Conservation (phyloP, 805 yeast species). For the Saccharomyces eubayanus region DNA sequence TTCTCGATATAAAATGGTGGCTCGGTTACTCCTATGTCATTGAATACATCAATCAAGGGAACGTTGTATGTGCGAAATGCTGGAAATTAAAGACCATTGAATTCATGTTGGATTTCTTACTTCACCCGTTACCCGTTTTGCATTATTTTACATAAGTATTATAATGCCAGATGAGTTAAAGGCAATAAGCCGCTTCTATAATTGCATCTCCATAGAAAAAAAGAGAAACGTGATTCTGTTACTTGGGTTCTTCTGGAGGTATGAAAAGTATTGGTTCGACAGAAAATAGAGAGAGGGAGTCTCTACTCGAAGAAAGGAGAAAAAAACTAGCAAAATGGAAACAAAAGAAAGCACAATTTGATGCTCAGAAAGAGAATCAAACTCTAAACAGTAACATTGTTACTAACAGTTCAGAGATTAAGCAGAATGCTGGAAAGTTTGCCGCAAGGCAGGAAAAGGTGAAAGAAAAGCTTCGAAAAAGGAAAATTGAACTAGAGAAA, state of each 20-base stretch:
- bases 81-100: not conserved
- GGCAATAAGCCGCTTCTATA: not conserved
- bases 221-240: not conserved
- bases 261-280: not conserved
- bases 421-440: not conserved
- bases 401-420: conserved; percentile 1
- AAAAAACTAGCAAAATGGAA: conserved; percentile 56
- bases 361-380: conserved; percentile 15
- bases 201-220: not conserved
- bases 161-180: not conserved
- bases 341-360: conserved; percentile 39
- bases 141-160: too few species aligned
- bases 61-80: not conserved
- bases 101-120: not conserved
- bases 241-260: not conserved
- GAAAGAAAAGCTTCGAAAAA: conserved; percentile 15
- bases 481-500: conserved; percentile 34
- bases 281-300: conserved; percentile 27
- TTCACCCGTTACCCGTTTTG: not conserved
- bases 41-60: not conserved
- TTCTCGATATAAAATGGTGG: not conserved
- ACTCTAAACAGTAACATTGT: conserved; percentile 2
- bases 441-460: not conserved
- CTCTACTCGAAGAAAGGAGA: conserved; percentile 35
- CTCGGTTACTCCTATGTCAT: not conserved